Percentiles rank a stretch among this genome's conserved stretches.
Conservation (phyloP, 1,284 basidiomycete genomes). For the Leccinum pachyderme region DNA sequence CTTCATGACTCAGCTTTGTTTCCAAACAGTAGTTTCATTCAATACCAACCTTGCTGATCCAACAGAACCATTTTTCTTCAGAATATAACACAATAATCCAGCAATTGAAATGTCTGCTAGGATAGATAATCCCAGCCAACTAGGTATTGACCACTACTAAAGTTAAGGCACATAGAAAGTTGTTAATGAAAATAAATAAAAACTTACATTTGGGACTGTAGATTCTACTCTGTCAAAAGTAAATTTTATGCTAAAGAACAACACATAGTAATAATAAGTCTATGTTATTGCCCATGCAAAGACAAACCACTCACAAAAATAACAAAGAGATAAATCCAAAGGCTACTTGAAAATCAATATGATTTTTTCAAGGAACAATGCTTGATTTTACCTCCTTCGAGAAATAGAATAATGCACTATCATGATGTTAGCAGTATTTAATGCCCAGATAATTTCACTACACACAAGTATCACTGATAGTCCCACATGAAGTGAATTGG, state of each 20-base stretch:
- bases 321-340: slow-evolving; percentile 40
- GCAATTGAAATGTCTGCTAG: slow-evolving; percentile 24
- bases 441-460: not conserved
- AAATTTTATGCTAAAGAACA: slow-evolving; percentile 5
- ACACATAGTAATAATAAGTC: not conserved
- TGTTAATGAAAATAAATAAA: not conserved
- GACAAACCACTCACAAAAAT: slow-evolving; percentile 14
- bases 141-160: slow-evolving; percentile 17
- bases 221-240: not conserved
- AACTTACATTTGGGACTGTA: slow-evolving; percentile 6
- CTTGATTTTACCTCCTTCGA: slow-evolving; percentile 22
- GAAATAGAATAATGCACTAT: slow-evolving; percentile 15
- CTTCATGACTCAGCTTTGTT: not conserved
- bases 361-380: not conserved
- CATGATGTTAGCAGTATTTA: slow-evolving; percentile 1
- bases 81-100: slow-evolving; percentile 15
- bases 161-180: not conserved
- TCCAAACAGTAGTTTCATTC: not conserved
- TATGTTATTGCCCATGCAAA: not conserved
- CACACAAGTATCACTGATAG: slow-evolving; percentile 20
- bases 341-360: slow-evolving; percentile 6
- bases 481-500: not conserved
- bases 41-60: slow-evolving; percentile 12
- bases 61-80: slow-evolving; percentile 6
- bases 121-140: slow-evolving; percentile 25